Evolutionary conservation across 2,329 filamentous ascomycete species (phyloP), one percentile per base, ranked within the genome.

Genomic region (Tricladium varicosporioides): DNA sequence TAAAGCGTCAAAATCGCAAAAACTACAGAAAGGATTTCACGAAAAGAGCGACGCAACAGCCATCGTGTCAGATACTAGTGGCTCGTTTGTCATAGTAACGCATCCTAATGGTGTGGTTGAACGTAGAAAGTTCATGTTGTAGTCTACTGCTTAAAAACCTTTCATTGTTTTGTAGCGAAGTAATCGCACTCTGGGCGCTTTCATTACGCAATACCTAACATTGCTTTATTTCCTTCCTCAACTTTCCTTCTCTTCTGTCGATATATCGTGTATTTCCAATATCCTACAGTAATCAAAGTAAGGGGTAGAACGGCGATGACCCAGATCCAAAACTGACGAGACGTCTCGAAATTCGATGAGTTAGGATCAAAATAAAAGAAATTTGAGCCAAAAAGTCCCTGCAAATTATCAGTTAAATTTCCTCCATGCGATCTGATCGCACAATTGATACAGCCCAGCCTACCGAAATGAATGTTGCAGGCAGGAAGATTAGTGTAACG

Each of bases 241-340:
- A n/a, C 36, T 15, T 47, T 55, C 22, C 43, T 51, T 31, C 43
- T 56, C 14, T 33, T n/a, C 18, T 51, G 54, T 33, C 50, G 19
- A 16, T 27, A 15, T 42, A 48, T 47, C 27, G 18, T 42, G 42
- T 51, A 52, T 33, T 40, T 52, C 54, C 54, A 56, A 14, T 33
- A 56, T 5, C 48, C 48, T 7, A 56, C 9, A 13, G 54, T 56
- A 8, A 56, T 7, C 16, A 56, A 5, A 15, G 69, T 71, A 8
- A 71, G 55, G 1, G 64, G 59, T n/a, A 64, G 58, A 1, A 69
- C 57, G 22, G 60, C 59, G 1, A 68, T 56, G 8, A 71, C 27
- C 19, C 66, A 71, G 54, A 71, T 70, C 70, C 70, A 71, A 22
- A 71, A 64, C 51, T 67, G 66, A 7, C 60, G 58, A 2, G 65